Conservation (phyloP, 1,284 basidiomycete genomes). For the Boletus mariae region DNA sequence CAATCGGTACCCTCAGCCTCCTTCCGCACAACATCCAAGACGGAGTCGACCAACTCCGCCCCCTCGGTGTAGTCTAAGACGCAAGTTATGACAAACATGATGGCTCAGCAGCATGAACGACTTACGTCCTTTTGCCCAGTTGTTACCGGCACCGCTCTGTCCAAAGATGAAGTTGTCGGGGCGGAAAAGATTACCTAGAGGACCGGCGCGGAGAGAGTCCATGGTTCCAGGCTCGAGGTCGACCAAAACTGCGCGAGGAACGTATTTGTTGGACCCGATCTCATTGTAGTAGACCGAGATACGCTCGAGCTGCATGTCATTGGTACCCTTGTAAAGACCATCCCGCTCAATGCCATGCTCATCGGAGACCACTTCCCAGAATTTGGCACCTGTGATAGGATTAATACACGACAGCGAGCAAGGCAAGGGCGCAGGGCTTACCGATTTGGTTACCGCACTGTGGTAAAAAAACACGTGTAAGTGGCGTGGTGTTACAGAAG, state of each 20-base stretch:
- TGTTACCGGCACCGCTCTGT: conserved; percentile 91
- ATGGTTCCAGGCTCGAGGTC: conserved; percentile 97
- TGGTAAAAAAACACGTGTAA: conserved; percentile 19
- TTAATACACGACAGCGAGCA: conserved; percentile 1
- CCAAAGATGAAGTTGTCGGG: conserved; percentile 95
- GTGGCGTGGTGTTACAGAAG: background rate
- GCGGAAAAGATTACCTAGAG: conserved; percentile 84
- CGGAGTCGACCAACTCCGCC: conserved; percentile 93
- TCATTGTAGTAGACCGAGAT: conserved; percentile 97
- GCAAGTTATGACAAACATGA: background rate
- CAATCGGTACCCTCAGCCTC: conserved; percentile 91
- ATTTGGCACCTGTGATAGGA: conserved; percentile 77
- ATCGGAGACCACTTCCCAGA: conserved; percentile 98
- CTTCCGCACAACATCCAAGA: conserved; percentile 85
- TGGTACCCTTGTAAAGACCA: conserved; percentile 90
- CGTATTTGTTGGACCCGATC: conserved; percentile 89
- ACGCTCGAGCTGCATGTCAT: conserved; percentile 95
- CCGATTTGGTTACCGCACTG: conserved; percentile 98
- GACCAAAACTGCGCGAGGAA: conserved; percentile 92
- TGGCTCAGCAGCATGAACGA: conserved; percentile 20
- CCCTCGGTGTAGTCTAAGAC: conserved; percentile 86
- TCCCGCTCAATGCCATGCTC: conserved; percentile 95
- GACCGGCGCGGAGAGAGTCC: conserved; percentile 89
- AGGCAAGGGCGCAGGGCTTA: conserved; percentile 37
- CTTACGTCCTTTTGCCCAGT: conserved; percentile 93